Evolutionary conservation across 441 rosid genomes (phyloP), one percentile per base, ranked within the genome.

Genomic region (Kokia cookei): DNA sequence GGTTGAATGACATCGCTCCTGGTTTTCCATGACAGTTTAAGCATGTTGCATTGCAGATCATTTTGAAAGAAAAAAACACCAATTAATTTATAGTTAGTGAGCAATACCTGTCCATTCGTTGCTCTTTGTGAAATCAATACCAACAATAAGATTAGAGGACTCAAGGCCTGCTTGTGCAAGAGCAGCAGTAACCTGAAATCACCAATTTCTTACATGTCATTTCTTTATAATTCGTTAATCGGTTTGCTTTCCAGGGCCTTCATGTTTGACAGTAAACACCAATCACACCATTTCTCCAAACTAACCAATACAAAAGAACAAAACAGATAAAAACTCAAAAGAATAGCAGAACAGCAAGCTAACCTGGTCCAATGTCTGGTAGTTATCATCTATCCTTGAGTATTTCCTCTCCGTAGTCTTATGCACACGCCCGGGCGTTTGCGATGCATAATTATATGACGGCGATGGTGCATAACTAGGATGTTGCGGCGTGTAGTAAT

Each of bases 61-160:
- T 45, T 12, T 22, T 19, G 24, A 74, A n/a, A 50, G 47, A 12
- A 40, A 5, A 63, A 55, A 8, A 55, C 12, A 55, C 0, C 35
- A 32, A 32, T 32, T 5, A 55, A 22, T 4, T 55, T 55, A 55
- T 19, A 55, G 63, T 32, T 32, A 32, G 4, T 32, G 35, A 32
- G 35, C 35, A 32, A 32, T 32, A 91, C 98, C 97, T 79, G 97
- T 92, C 98, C 98, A 92, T 53, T 92, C 97, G 4, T 94, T 94
- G 86, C 98, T 94, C 87, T 94, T 93, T 2, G 98, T 93, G 84
- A 92, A 89, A 81, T 93, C 97, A 74, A 93, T 86, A 65, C 98
- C 98, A 61, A 93, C 94, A 65, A 93, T 93, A 65, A 93, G 87
- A 82, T 93, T 93, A 40, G 98, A 93, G 40, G 98, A 93, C 83